Conservation (phyloP, 2,329 filamentous ascomycete genomes). For the Cadophora malorum region DNA sequence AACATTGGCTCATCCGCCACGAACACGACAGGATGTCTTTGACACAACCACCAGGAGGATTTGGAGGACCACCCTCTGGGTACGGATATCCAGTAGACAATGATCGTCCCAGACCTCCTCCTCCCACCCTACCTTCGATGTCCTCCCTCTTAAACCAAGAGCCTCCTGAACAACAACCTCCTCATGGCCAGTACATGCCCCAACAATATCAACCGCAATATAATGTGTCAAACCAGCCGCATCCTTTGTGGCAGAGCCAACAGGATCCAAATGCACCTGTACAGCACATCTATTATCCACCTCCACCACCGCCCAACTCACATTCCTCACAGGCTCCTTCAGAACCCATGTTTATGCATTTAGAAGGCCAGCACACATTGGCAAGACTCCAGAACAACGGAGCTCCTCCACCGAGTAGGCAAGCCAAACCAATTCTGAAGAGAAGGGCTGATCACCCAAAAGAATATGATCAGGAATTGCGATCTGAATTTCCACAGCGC, state of each 20-base stretch:
- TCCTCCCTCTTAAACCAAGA: constrained; percentile 35
- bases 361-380: constrained; percentile 5
- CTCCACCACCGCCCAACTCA: constrained; percentile 24
- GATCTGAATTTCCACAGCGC: constrained; percentile 19
- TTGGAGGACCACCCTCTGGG: constrained; percentile 5
- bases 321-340: constrained; percentile 22
- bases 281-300: constrained; percentile 29
- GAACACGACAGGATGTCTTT: constrained; percentile 19
- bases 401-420: constrained; percentile 30
- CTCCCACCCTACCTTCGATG: constrained; percentile 35
- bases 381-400: constrained; percentile 11
- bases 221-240: constrained; percentile 28
- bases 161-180: constrained; percentile 19
- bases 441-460: constrained; percentile 31
- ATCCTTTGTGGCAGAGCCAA: constrained; percentile 27
- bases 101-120: constrained; percentile 22
- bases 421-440: constrained; percentile 34
- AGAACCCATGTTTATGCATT: constrained; percentile 23
- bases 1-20: neutral
- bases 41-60: constrained; percentile 11
- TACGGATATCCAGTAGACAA: constrained; percentile 18
- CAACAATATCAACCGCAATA: constrained; percentile 28
- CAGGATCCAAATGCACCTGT: constrained; percentile 28
- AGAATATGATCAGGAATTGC: constrained; percentile 20
- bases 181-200: constrained; percentile 21